A percentile compares a stretch with the other conserved stretches of the same genome.
Evolutionary conservation across 2,329 filamentous ascomycete genomes (phyloP).

Genomic region (Passalora sequoiae): DNA sequence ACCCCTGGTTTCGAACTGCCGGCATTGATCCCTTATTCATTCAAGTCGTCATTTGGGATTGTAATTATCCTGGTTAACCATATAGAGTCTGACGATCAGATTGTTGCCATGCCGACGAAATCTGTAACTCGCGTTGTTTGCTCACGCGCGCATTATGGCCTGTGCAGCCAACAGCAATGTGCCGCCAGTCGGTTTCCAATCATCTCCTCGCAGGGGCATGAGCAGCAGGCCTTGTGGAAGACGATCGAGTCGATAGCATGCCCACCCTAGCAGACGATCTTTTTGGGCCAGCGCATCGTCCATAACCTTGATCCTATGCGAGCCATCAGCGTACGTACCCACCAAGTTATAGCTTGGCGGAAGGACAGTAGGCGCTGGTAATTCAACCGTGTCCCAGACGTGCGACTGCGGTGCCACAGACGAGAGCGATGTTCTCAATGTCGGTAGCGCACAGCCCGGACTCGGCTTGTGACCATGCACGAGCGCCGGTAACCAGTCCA

Average conservation of each 20-base stretch:
- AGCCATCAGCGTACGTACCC: conserved; percentile 6
- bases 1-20: no score
- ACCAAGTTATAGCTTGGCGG: no score
- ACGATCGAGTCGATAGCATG: conserved; percentile 78
- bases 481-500: conserved; percentile 4
- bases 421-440: not conserved
- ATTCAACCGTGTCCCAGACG: no score
- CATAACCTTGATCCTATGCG: conserved; percentile 69
- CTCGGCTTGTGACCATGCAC: conserved; percentile 1
- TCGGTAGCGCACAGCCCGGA: conserved; percentile 6
- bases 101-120: no score
- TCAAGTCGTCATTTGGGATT: no score
- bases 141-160: not conserved
- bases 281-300: conserved; percentile 66
- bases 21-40: no score
- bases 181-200: conserved; percentile 62
- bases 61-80: no score
- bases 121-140: no score
- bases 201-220: conserved; percentile 66
- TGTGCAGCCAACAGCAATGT: conserved; percentile 58
- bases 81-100: no score
- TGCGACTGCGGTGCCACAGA: no score
- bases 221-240: conserved; percentile 71
- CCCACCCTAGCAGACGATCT: conserved; percentile 80
- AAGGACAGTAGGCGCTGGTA: no score